phyloP scores from a whole-genome alignment of 176 grass and related monocot genomes.

The Musa troglodytarum region DNA sequence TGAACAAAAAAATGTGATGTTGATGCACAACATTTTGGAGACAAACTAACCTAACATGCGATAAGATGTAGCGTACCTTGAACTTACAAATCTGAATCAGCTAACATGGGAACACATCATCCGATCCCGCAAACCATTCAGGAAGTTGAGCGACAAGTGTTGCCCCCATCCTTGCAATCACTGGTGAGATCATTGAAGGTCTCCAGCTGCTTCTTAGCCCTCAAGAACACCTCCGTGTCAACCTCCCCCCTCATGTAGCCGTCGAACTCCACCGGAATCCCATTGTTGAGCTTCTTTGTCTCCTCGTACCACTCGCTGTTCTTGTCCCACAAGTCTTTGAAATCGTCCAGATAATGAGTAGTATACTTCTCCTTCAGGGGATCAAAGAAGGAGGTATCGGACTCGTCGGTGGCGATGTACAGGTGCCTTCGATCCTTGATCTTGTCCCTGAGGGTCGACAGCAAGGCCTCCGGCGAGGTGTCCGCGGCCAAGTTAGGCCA shows the following conservation, averaged over 20 bases:
- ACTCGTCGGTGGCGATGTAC: slow-evolving; percentile 44
- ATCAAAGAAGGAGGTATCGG: slow-evolving; percentile 30
- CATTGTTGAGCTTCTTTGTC: slow-evolving; percentile 62
- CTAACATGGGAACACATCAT: too few species aligned
- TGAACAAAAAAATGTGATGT: too few species aligned
- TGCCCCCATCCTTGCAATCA: slow-evolving; percentile 21
- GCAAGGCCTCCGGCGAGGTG: slow-evolving; percentile 14
- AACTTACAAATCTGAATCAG: neutral
- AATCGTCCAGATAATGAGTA: slow-evolving; percentile 51
- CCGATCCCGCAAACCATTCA: neutral
- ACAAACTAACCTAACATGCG: neutral
- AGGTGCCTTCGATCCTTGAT: slow-evolving; percentile 40
- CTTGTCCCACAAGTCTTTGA: slow-evolving; percentile 49
- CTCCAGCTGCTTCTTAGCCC: slow-evolving; percentile 38
- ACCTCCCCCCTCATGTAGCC: slow-evolving; percentile 63
- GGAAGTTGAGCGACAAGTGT: slow-evolving; percentile 2
- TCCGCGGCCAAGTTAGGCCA: slow-evolving; percentile 17
- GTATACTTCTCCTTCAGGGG: slow-evolving; percentile 30
- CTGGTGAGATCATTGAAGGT: slow-evolving; percentile 26
- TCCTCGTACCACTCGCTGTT: slow-evolving; percentile 67
- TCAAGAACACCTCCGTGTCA: slow-evolving; percentile 58
- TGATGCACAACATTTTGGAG: too few species aligned
- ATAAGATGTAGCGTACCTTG: neutral
- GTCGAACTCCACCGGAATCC: slow-evolving; percentile 65
- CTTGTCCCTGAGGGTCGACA: slow-evolving; percentile 24